These are phyloP conservation scores for Diplodia corticola DNA, from an alignment of 2,329 filamentous ascomycete species.

Conservation along the genomic window DNA sequence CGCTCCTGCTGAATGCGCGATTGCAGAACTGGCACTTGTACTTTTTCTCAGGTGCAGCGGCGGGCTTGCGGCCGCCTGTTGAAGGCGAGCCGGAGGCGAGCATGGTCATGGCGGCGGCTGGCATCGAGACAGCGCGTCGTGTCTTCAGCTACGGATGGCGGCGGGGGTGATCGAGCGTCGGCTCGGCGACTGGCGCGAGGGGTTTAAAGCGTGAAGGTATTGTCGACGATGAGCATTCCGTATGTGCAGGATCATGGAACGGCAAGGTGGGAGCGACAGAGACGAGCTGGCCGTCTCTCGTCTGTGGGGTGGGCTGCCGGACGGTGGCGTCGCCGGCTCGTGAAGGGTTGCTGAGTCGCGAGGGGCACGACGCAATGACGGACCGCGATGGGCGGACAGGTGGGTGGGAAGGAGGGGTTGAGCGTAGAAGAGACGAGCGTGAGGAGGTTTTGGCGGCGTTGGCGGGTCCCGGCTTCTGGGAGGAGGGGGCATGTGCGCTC, in stretches of 20 bases:
- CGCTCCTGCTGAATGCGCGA: conserved; percentile 93
- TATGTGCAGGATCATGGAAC: conserved; percentile 23
- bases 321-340: conserved; percentile 14
- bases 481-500: conserved; percentile 15
- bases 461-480: conserved; percentile 15
- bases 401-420: conserved; percentile 16
- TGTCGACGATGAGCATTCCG: conserved; percentile 24
- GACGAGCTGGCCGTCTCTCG: conserved; percentile 22
- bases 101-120: conserved; percentile 66
- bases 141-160: conserved; percentile 19
- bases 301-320: conserved; percentile 12
- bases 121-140: conserved; percentile 40
- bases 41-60: conserved; percentile 84
- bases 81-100: conserved; percentile 63
- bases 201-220: conserved; percentile 24
- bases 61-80: conserved; percentile 71
- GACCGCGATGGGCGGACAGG: not conserved
- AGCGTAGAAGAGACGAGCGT: conserved; percentile 13
- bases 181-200: conserved; percentile 21
- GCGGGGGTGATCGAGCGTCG: conserved; percentile 19
- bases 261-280: conserved; percentile 22
- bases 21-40: conserved; percentile 99
- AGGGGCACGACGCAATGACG: conserved; percentile 20
- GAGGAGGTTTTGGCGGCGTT: conserved; percentile 18
- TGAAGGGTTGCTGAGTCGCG: not conserved